Percentiles rank a stretch among this genome's conserved stretches.
phyloP scores from a whole-genome alignment of 1,284 basidiomycete species.

The Cutaneotrichosporon cyanovorans region DNA sequence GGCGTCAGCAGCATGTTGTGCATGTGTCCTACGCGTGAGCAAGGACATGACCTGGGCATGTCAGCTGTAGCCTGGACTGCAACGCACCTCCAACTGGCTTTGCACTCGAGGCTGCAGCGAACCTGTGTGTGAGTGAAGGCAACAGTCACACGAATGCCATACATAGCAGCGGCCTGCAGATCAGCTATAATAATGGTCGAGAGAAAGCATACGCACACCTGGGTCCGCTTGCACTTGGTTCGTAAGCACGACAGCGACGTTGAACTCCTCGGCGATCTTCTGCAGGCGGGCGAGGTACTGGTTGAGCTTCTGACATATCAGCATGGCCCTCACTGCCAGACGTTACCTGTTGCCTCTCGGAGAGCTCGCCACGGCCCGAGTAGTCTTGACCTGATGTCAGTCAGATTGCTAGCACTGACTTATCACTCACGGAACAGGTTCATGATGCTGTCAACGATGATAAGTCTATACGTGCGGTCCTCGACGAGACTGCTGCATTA shows the following conservation, averaged over 20 bases:
- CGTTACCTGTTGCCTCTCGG: slow-evolving; percentile 70
- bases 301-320: slow-evolving; percentile 45
- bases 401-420: slow-evolving; percentile 6
- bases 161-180: slow-evolving; percentile 63
- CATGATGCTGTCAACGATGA: slow-evolving; percentile 78
- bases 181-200: not conserved
- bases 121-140: slow-evolving; percentile 41
- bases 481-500: slow-evolving; percentile 41
- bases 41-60: slow-evolving; percentile 40
- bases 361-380: slow-evolving; percentile 82
- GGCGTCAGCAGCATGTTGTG: not conserved
- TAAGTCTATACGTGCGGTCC: slow-evolving; percentile 44
- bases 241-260: slow-evolving; percentile 79
- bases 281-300: slow-evolving; percentile 84
- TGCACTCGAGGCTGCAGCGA: slow-evolving; percentile 77
- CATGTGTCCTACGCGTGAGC: slow-evolving; percentile 39
- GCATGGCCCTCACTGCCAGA: not conserved
- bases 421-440: slow-evolving; percentile 64
- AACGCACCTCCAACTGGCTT: slow-evolving; percentile 72
- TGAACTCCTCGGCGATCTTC: slow-evolving; percentile 75
- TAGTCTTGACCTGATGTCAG: slow-evolving; percentile 59
- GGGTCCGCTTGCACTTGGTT: slow-evolving; percentile 87
- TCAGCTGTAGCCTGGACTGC: not conserved
- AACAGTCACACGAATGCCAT: not conserved
- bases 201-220: slow-evolving; percentile 52